Conservation (phyloP, 2,329 filamentous ascomycete genomes). For the Penicillium sp. region DNA sequence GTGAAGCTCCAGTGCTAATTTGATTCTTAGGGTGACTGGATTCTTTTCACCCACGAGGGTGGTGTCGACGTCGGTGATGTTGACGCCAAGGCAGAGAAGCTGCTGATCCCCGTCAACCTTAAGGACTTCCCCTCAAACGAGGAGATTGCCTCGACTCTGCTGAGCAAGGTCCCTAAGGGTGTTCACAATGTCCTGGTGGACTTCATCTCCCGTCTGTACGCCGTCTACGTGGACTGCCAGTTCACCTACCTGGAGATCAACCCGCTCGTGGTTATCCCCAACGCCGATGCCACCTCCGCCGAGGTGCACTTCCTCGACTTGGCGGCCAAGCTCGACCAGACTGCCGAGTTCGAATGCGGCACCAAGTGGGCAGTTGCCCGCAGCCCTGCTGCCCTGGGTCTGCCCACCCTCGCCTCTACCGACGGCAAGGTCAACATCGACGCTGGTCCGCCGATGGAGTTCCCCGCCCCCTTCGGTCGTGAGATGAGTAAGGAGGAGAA, state of each 20-base stretch:
- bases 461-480: slow-evolving; percentile 97
- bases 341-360: slow-evolving; percentile 98
- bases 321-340: slow-evolving; percentile 97
- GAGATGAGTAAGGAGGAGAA: slow-evolving; percentile 98
- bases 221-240: slow-evolving; percentile 98
- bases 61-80: slow-evolving; percentile 99
- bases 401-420: slow-evolving; percentile 59
- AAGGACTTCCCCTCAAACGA: slow-evolving; percentile 93
- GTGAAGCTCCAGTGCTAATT: slow-evolving; percentile 19
- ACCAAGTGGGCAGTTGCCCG: slow-evolving; percentile 98
- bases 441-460: slow-evolving; percentile 95
- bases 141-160: slow-evolving; percentile 74
- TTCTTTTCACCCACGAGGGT: slow-evolving; percentile 99
- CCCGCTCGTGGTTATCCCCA: slow-evolving; percentile 95
- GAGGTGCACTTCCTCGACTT: slow-evolving; percentile 97
- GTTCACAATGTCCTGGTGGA: slow-evolving; percentile 97
- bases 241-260: slow-evolving; percentile 99
- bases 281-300: slow-evolving; percentile 82
- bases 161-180: slow-evolving; percentile 90
- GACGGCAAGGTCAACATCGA: slow-evolving; percentile 83
- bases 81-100: slow-evolving; percentile 97
- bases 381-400: slow-evolving; percentile 79
- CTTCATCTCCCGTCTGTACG: slow-evolving; percentile 97
- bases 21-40: slow-evolving; percentile 81
- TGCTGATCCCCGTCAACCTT: slow-evolving; percentile 93